Conservation (phyloP, 169 alveolate species). For the Toxoplasma gondii region DNA sequence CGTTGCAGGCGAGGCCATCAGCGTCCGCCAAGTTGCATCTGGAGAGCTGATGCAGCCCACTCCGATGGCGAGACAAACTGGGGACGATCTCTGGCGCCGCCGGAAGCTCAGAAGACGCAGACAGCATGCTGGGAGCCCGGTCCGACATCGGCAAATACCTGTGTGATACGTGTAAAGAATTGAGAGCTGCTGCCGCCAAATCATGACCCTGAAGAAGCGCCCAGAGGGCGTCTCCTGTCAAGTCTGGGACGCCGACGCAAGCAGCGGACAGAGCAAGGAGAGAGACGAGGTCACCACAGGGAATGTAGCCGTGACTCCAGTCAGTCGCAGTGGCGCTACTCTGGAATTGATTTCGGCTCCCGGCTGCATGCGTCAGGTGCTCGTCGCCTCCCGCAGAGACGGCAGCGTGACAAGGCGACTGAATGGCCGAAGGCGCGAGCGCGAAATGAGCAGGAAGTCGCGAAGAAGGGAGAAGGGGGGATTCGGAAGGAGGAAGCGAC, state of each 20-base stretch:
- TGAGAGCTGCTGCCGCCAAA: too few relatives aligned
- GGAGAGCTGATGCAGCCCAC: too few relatives aligned
- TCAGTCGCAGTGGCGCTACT: neutral
- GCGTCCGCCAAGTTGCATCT: too few relatives aligned
- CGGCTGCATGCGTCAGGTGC: neutral
- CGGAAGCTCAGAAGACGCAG: too few relatives aligned
- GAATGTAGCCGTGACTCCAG: neutral
- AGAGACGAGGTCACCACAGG: neutral
- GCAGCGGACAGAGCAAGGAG: neutral
- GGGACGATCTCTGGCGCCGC: too few relatives aligned
- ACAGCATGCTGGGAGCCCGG: too few relatives aligned
- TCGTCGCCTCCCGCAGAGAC: neutral
- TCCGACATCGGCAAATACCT: too few relatives aligned
- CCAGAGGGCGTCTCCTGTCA: conserved; percentile 11
- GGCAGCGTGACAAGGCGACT: neutral
- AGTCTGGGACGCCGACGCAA: neutral
- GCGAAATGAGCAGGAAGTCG: neutral
- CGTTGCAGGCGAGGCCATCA: too few relatives aligned
- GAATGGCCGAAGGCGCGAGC: neutral
- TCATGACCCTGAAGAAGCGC: neutral
- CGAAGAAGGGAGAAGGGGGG: neutral
- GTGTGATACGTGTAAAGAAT: too few relatives aligned
- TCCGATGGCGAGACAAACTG: too few relatives aligned
- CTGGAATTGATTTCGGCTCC: neutral
- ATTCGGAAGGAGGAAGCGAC: neutral